Evolutionary conservation across 2,329 filamentous ascomycete species (phyloP), one percentile per base, ranked within the genome.

Genomic region (Cordyceps cicadae): DNA sequence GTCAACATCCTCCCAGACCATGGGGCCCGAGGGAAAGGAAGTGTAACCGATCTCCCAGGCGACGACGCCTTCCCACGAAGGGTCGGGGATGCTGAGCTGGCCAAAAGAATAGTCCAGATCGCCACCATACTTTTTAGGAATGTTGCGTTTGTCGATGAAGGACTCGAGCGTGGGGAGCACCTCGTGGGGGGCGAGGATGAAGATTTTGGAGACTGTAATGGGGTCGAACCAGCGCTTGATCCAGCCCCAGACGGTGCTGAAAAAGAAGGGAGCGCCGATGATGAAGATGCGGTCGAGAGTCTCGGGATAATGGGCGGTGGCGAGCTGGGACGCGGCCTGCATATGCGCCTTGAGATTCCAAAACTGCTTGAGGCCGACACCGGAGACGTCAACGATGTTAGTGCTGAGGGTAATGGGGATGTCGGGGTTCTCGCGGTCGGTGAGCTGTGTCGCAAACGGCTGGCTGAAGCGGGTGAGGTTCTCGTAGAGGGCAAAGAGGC

Each of bases 161-260:
- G 84, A 79, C 65, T 87, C 83, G 29, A 97, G 83, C 1, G 90
- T 93, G 17, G 87, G 78, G 66, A 87, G 83, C 58, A 95, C 87
- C 73, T 96, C 90, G 60, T 83, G 71, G 9, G 84, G 78, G 53
- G 81, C 81, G 59, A 97, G 84, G 67, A 97, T 94, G 73, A 96
- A 96, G 72, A 97, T 97, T 78, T 97, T 97, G 68, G 90, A 94
- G 3, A 92, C 90, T 39, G 93, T 97, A 64, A 92, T 91, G 7
- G 92, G 92, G 76, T 92, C 89, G 70, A 96, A 96, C 92, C 92
- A 96, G 69, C 89, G 87, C 80, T 96, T 96, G 75, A 96, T 83
- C 91, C 92, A 96, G 66, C 89, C 86, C 92, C 92, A 93, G 63
- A 96, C 90, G 3, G 91, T 96, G 54, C 89, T 88, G 78, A 96